Evolutionary conservation across 2,329 filamentous ascomycete species (phyloP), one percentile per base, ranked within the genome.

Genomic region (Fusarium nematophilum): DNA sequence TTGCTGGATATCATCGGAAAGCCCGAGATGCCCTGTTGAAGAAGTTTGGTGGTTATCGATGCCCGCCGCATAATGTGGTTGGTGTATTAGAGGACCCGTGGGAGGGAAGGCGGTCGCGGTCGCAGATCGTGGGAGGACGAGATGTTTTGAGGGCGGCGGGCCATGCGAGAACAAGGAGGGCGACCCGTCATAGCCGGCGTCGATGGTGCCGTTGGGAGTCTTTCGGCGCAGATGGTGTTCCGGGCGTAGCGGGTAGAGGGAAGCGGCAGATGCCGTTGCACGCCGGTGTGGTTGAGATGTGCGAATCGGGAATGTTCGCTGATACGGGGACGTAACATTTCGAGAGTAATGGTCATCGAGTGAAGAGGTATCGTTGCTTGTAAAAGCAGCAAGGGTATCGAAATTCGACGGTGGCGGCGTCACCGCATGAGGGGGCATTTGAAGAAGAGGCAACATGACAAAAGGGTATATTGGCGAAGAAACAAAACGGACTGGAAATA

Each of bases 191-290:
- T 97, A 97, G 9, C 92, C 93, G 48, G 91, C 92, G 63, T 94
- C 90, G 58, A 98, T 84, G 30, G 93, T 97, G n/a, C 94, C 95
- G 70, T 89, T 94, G 5, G 94, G 95, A 8, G 94, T 98, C 76
- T 98, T 98, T 64, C 94, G 87, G 64, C 94, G 87, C 52, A 97
- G 81, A 67, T 92, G 90, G 74, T 96, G 88, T 73, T 97, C 92
- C 48, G 76, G 73, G 50, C 76, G 73, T 57, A 66, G 57, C 31
- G 69, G 53, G 62, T 72, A 67, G 57, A 58, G 38, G 40, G 53
- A 47, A 38, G 44, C 50, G 26, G 57, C 42, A 39, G 57, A 56
- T 33, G 47, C 36, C 29, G 62, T 39, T 43, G 53, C 50, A 30
- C 57, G 65, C 29, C 66, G 59, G 14, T 66, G 64, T 17, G 69